Evolutionary conservation across 106 monocot genomes (phyloP), one percentile per base, ranked within the genome.

Genomic region (Platanthera guangdongensis): DNA sequence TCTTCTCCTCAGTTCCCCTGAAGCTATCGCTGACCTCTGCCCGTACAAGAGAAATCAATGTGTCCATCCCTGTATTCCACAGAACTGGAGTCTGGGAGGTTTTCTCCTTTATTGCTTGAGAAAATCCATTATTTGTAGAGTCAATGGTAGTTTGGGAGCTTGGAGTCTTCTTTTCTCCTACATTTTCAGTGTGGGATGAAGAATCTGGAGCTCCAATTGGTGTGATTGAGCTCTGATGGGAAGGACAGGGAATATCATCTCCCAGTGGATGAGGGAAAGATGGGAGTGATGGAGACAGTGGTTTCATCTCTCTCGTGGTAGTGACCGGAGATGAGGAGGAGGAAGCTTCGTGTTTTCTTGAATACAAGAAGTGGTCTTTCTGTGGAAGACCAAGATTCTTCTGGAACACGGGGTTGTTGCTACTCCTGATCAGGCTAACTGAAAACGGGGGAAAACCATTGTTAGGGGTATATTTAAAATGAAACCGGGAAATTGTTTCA

Each of bases 41-140:
- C 7, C 82, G 80, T 18, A 91, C 84, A 52, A 91, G 76, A 19
- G 87, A 87, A 75, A 88, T 84, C 47, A 91, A 78, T 8, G 86
- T 88, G 68, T 85, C 86, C 5, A 88, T 83, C 77, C 84, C 77
- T 1, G 76, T 75, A 50, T 72, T 77, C 12, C 82, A 71, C 1
- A 75, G 76, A n/a, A 75, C 48, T 8, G 69, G 81, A 0, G 59
- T 62, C 46, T 84, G 82, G 1, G 89, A 75, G 18, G 74, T 80
- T 30, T 63, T 78, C 12, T 80, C 75, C 8, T 18, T 55, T 12
- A 39, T 39, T 72, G 63, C 54, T 16, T 72, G 71, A 39, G 57
- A 21, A 5, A 81, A 48, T 50, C 67, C 67, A 10, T 83, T 79
- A 60, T 87, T 85, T 18, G 89, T 88, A 3, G 77, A 80, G 16